A percentile compares a stretch with the other conserved stretches of the same genome.
phyloP scores from a whole-genome alignment of 2,329 filamentous ascomycete genomes.

The Fusarium piperis region DNA sequence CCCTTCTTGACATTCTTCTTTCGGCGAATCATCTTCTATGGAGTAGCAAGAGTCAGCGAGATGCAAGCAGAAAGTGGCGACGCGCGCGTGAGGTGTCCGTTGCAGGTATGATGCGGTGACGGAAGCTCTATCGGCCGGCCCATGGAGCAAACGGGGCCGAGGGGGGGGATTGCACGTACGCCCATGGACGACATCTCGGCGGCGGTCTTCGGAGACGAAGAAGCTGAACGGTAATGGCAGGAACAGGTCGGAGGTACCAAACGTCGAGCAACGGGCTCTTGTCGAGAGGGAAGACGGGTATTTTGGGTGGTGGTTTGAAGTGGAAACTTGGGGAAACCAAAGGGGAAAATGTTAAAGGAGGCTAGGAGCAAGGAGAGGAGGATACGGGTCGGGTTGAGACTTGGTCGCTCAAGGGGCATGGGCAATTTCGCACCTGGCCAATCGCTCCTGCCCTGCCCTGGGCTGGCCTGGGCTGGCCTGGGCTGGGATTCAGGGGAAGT shows the following conservation, averaged over 20 bases:
- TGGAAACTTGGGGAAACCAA: conserved; percentile 41
- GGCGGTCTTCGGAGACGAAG: conserved; percentile 28
- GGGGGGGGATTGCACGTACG: conserved; percentile 43
- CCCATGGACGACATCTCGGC: conserved; percentile 47
- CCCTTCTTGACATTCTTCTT: conserved; percentile 99
- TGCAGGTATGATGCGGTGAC: conserved; percentile 24
- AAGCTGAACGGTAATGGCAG: conserved; percentile 28
- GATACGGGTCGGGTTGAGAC: conserved; percentile 38
- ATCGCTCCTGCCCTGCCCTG: conserved; percentile 40
- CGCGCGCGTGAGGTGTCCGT: conserved; percentile 26
- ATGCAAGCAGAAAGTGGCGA: conserved; percentile 16
- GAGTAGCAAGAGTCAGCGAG: conserved; percentile 41
- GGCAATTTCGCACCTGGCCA: conserved; percentile 48
- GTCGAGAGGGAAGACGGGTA: conserved; percentile 32
- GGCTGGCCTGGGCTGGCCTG: background rate
- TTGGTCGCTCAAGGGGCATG: conserved; percentile 41
- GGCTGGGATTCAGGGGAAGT: conserved; percentile 43
- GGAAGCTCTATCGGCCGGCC: conserved; percentile 38
- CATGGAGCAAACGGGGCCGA: conserved; percentile 26
- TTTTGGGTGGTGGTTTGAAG: conserved; percentile 42
- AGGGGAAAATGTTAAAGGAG: conserved; percentile 48
- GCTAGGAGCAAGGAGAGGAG: conserved; percentile 41
- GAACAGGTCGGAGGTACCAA: conserved; percentile 31
- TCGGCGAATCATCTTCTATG: conserved; percentile 92
- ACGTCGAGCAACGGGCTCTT: conserved; percentile 36